Evolutionary conservation across 1,284 basidiomycete species (phyloP).

Genomic region (Cronartium quercuum): DNA sequence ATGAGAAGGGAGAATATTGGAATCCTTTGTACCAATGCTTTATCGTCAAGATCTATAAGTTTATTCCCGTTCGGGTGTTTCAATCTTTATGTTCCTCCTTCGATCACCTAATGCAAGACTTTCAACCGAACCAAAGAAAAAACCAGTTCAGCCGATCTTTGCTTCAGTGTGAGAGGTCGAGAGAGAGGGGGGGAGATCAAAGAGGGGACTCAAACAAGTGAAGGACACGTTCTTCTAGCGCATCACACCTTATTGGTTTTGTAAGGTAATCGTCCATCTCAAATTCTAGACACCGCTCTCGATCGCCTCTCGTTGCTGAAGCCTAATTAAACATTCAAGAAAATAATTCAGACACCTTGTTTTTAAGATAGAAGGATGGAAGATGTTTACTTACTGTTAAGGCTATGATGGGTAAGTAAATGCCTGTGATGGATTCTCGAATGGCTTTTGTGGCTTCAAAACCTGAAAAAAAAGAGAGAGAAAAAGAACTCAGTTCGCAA

Average conservation of each 20-base stretch:
- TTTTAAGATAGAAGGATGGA: background rate
- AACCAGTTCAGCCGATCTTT: no score
- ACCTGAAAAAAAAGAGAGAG: background rate
- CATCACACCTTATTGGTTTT: constrained; percentile 47
- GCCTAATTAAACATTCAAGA: constrained; percentile 45
- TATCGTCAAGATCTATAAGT: no score
- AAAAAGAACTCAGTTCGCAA: background rate
- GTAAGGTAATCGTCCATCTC: constrained; percentile 48
- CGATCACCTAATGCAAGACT: no score
- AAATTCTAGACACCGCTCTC: constrained; percentile 43
- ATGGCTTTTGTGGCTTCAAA: constrained; percentile 14
- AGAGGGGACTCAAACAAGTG: constrained; percentile 4
- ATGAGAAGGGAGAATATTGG: no score
- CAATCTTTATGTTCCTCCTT: no score
- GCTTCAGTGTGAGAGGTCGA: no score
- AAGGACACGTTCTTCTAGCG: constrained; percentile 41
- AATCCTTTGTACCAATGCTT: no score
- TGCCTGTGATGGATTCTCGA: constrained; percentile 3
- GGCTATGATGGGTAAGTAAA: constrained; percentile 24
- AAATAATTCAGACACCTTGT: background rate
- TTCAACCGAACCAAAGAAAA: no score
- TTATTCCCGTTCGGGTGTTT: no score
- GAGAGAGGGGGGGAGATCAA: background rate
- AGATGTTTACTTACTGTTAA: background rate
- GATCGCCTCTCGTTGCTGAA: constrained; percentile 46